phyloP scores from a whole-genome alignment of 1,284 basidiomycete genomes.

The Naganishia liquefaciens region DNA sequence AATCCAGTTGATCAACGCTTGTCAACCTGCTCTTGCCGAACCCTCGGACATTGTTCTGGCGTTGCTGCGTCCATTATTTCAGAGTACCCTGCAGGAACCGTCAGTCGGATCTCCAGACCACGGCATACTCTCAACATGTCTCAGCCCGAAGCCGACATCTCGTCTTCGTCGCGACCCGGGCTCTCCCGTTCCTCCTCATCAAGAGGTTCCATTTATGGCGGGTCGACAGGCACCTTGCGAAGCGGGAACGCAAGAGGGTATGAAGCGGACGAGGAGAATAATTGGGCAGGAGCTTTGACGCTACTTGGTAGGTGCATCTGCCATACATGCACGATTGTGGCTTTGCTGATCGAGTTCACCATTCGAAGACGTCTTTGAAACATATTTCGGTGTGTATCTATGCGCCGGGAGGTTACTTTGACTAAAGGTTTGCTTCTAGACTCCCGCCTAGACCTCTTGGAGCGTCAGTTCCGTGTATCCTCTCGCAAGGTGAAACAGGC shows the following conservation, averaged over 20 bases:
- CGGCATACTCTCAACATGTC: slow-evolving; percentile 10
- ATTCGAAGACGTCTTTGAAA: slow-evolving; percentile 51
- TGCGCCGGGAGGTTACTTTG: neutral
- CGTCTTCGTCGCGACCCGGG: neutral
- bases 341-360: slow-evolving; percentile 35
- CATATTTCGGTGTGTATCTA: slow-evolving; percentile 49
- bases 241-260: slow-evolving; percentile 24
- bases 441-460: slow-evolving; percentile 83
- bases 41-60: too few relatives aligned
- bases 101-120: neutral
- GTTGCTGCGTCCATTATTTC: too few relatives aligned
- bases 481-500: slow-evolving; percentile 75
- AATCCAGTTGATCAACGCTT: too few relatives aligned
- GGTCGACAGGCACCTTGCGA: neutral
- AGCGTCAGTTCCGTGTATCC: slow-evolving; percentile 81
- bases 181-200: slow-evolving; percentile 14
- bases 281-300: slow-evolving; percentile 43
- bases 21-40: too few relatives aligned
- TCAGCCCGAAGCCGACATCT: slow-evolving; percentile 5
- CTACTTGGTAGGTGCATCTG: slow-evolving; percentile 42
- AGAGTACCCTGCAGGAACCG: neutral
- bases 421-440: slow-evolving; percentile 54
- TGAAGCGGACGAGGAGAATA: slow-evolving; percentile 33
- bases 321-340: slow-evolving; percentile 8
- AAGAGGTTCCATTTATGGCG: slow-evolving; percentile 6